A percentile compares a stretch with the other conserved stretches of the same genome.
These are phyloP conservation scores for Aspergillus brunneoviolaceus DNA, from an alignment of 2,329 filamentous ascomycete genomes.

Conservation along the genomic window DNA sequence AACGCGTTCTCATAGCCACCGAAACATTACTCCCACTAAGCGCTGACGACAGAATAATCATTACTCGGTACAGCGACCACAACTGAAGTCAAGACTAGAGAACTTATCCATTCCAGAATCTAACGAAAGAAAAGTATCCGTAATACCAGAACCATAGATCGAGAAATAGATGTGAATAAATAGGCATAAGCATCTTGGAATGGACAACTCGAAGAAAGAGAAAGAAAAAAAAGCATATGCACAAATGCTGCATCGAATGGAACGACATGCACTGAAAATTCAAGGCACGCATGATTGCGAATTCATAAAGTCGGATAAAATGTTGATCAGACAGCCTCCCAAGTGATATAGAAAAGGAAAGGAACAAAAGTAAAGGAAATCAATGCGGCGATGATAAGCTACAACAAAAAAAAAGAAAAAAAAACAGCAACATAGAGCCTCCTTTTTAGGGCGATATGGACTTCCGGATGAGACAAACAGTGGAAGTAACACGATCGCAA, in stretches of 20 bases:
- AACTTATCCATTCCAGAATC: not conserved
- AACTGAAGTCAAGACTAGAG: not conserved
- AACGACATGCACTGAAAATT: slow-evolving; percentile 11
- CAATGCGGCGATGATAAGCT: not conserved
- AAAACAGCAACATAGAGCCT: slow-evolving; percentile 7
- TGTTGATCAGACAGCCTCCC: slow-evolving; percentile 45
- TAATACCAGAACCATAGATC: not conserved
- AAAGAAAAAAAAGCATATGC: not conserved
- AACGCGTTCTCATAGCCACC: too few species aligned
- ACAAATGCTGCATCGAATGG: not conserved
- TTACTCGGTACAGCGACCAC: not conserved
- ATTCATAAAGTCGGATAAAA: slow-evolving; percentile 10
- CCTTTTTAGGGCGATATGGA: slow-evolving; percentile 8
- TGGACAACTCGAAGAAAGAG: not conserved
- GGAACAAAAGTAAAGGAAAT: slow-evolving; percentile 5
- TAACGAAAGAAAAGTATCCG: not conserved
- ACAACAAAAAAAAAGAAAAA: not conserved
- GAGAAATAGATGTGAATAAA: not conserved
- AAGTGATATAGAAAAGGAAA: slow-evolving; percentile 24
- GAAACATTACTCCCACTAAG: too few species aligned
- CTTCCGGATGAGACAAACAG: not conserved
- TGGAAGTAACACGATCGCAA: not conserved
- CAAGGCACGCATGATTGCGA: slow-evolving; percentile 11
- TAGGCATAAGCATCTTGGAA: not conserved
- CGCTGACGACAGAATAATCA: too few species aligned